These are phyloP conservation scores for Diplodia scrobiculata DNA, from an alignment of 2,329 filamentous ascomycete genomes.

Conservation along the genomic window DNA sequence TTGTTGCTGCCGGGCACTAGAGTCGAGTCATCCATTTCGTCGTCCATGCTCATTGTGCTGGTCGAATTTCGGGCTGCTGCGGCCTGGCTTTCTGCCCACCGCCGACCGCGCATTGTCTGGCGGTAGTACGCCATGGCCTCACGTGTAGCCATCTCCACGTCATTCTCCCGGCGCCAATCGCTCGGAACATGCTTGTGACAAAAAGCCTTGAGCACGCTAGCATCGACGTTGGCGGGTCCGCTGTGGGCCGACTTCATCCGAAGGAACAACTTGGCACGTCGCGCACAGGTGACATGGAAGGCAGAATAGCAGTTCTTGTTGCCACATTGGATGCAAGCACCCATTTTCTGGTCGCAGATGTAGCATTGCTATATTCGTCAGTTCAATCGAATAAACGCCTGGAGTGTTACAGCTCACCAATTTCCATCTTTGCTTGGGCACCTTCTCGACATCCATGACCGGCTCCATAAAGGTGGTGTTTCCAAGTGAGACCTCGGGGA, in stretches of 20 bases:
- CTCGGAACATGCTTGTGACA: slow-evolving; percentile 92
- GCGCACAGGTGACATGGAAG: slow-evolving; percentile 95
- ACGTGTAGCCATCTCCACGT: slow-evolving; percentile 75
- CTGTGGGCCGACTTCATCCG: slow-evolving; percentile 96
- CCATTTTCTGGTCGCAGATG: slow-evolving; percentile 96
- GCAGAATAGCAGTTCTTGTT: slow-evolving; percentile 97
- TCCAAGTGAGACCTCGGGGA: slow-evolving; percentile 91
- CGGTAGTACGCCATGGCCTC: slow-evolving; percentile 89
- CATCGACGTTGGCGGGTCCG: slow-evolving; percentile 74
- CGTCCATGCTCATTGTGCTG: slow-evolving; percentile 50
- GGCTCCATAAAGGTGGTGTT: slow-evolving; percentile 98
- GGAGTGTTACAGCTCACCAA: slow-evolving; percentile 51
- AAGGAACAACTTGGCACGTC: slow-evolving; percentile 81
- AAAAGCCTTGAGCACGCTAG: slow-evolving; percentile 85
- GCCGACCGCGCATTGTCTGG: slow-evolving; percentile 80
- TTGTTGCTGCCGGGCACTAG: slow-evolving; percentile 54
- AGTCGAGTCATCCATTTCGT: slow-evolving; percentile 54
- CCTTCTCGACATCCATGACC: slow-evolving; percentile 96
- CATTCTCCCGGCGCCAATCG: slow-evolving; percentile 85
- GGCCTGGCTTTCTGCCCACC: slow-evolving; percentile 89
- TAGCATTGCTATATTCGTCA: slow-evolving; percentile 67
- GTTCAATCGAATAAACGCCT: slow-evolving; percentile 3
- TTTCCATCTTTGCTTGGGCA: slow-evolving; percentile 92
- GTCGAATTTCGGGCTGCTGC: slow-evolving; percentile 56
- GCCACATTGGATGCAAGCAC: slow-evolving; percentile 95